Evolutionary conservation across 257 asterid genomes (phyloP).

Genomic region (Nicotiana tabacum): DNA sequence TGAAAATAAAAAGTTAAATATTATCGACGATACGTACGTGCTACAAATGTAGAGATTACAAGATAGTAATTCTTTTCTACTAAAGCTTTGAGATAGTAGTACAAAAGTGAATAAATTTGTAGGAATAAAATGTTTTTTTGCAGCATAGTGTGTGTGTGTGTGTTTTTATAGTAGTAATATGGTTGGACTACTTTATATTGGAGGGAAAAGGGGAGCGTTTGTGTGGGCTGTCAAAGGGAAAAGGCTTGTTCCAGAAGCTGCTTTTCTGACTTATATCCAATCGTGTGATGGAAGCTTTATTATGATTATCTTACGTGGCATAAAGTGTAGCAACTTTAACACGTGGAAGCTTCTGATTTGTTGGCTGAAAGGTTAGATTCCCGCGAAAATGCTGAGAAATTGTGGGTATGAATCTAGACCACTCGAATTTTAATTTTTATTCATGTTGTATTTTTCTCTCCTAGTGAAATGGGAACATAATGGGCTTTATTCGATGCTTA

Average conservation of each 20-base stretch:
- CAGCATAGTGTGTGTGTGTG: neutral
- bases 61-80: too few species aligned
- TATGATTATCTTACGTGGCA: neutral
- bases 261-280: neutral
- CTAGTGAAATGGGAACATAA: neutral
- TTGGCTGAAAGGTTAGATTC: neutral
- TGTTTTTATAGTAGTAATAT: neutral
- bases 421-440: neutral
- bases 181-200: neutral
- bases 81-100: too few species aligned
- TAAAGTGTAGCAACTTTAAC: neutral
- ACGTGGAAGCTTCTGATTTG: neutral
- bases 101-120: neutral
- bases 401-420: neutral
- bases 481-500: neutral
- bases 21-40: neutral
- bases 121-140: too few species aligned
- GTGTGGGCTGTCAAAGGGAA: neutral
- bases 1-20: too few species aligned
- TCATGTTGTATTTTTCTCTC: neutral
- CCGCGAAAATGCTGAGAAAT: neutral
- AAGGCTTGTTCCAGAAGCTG: conserved; percentile 16
- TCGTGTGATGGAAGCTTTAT: conserved; percentile 6
- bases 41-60: neutral
- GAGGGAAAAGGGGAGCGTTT: too few species aligned